Evolutionary conservation across 1,139 yeast genomes (phyloP).

Genomic region (Zygosaccharomyces pseudobailii): DNA sequence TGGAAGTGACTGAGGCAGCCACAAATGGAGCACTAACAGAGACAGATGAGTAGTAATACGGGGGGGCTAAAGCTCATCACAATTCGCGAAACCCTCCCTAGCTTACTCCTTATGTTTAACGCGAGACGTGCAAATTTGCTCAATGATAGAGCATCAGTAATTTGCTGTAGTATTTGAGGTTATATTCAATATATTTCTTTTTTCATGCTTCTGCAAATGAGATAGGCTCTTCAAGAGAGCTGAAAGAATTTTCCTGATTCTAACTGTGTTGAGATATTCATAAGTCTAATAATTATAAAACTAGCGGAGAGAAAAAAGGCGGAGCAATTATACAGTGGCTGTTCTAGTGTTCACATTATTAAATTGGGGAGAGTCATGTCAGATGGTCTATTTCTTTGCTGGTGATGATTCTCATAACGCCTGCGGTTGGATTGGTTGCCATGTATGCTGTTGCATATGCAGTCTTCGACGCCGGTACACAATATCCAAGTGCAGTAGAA

Average conservation of each 20-base stretch:
- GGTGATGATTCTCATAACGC: slow-evolving; percentile 15
- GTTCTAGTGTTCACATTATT: background rate
- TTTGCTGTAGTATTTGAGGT: too few species aligned
- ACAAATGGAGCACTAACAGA: slow-evolving; percentile 20
- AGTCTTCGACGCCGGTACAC: slow-evolving; percentile 24
- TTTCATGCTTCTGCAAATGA: too few species aligned
- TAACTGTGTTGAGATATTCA: background rate
- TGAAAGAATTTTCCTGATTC: background rate
- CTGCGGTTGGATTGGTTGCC: slow-evolving; percentile 9
- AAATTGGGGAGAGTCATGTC: background rate
- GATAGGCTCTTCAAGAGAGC: background rate
- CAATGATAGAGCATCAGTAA: too few species aligned
- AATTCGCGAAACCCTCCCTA: too few species aligned
- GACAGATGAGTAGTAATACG: too few species aligned
- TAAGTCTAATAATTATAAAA: too few species aligned
- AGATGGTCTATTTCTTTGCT: slow-evolving; percentile 22
- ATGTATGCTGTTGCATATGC: slow-evolving; percentile 17
- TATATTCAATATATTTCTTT: too few species aligned
- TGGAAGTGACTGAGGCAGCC: slow-evolving; percentile 23
- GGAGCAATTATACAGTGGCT: background rate
- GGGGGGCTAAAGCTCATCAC: too few species aligned
- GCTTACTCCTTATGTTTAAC: too few species aligned
- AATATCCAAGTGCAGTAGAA: slow-evolving; percentile 22
- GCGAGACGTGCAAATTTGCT: too few species aligned
- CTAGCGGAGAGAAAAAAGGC: background rate